Evolutionary conservation across 2,329 filamentous ascomycete species (phyloP), one percentile per base, ranked within the genome.

Genomic region (Fusarium sulawesiense): DNA sequence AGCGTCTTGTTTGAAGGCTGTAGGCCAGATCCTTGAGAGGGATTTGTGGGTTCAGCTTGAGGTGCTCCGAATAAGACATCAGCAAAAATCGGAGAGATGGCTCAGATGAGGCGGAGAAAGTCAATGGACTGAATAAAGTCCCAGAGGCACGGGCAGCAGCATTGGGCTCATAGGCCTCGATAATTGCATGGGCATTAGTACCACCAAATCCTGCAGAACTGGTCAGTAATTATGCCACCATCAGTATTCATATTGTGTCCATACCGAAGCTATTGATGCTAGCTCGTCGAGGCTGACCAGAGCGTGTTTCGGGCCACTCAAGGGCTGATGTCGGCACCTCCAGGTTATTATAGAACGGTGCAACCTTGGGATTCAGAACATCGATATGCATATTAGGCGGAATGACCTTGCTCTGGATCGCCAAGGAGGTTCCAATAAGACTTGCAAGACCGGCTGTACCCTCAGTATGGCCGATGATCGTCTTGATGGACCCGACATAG

Each of bases 401-500:
- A 6, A 58, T 34, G 4, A n/a, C 18, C 16, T 32, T 30, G 47
- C 51, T 34, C 10, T 48, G 29, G 8, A 49, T 14, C 3, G 46
- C 46, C 13, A 49, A n/a, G 13, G 29, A 49, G 13, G 46, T 25
- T 34, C 25, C 25, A 14, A 60, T 20, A 0, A 60, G 21, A 18
- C 59, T 48, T 1, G 59, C 59, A 1, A 62, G 25, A 1, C 59
- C 65, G 7, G 65, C 62, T 2, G 53, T 53, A 2, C 65, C 65
- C 29, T 68, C 65, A 0, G 63, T 63, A 14, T 68, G 65, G 1
- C 65, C 65, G 7, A 68, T 59, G 5, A 63, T 21, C 1, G 65
- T 68, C 46, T 68, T 68, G 50, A 66, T 53, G 6, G 54, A 59
- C 6, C 45, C 50, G 1, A 64, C 61, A 32, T 40, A 27, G 7